Conservation (phyloP, 176 grass and related monocot genomes). For the Hordeum marinum region DNA sequence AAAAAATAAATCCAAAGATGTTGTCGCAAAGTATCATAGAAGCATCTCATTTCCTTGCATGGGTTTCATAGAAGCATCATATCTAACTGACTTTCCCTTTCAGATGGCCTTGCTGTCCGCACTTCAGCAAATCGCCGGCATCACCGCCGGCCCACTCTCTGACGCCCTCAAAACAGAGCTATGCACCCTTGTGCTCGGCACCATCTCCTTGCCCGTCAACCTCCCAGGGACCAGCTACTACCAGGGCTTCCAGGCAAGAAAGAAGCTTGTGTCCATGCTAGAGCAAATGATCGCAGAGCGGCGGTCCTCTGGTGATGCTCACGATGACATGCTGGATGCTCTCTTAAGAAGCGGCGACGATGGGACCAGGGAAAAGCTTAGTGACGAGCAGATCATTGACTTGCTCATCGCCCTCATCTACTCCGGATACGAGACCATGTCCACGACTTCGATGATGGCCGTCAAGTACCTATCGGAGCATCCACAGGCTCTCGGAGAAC, state of each 20-base stretch:
- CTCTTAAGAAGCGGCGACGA: slow-evolving; percentile 44
- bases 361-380: slow-evolving; percentile 52
- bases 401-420: slow-evolving; percentile 86
- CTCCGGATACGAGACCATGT: slow-evolving; percentile 97
- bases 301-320: slow-evolving; percentile 26
- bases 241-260: slow-evolving; percentile 82
- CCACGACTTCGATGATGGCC: slow-evolving; percentile 96
- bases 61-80: background rate
- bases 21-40: background rate
- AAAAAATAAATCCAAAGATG: background rate
- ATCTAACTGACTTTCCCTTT: background rate
- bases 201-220: slow-evolving; percentile 86
- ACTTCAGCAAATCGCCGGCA: slow-evolving; percentile 84
- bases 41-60: background rate
- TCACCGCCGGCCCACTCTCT: slow-evolving; percentile 74
- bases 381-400: slow-evolving; percentile 86
- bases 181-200: slow-evolving; percentile 86
- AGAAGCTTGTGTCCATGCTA: slow-evolving; percentile 78
- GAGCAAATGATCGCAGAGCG: slow-evolving; percentile 55
- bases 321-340: slow-evolving; percentile 72
- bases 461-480: slow-evolving; percentile 87
- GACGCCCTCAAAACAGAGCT: slow-evolving; percentile 76
- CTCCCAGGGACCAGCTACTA: slow-evolving; percentile 82
- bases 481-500: slow-evolving; percentile 64
- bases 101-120: slow-evolving; percentile 98